phyloP scores from a whole-genome alignment of 257 asterid species.

The Nicotiana sylvestris region DNA sequence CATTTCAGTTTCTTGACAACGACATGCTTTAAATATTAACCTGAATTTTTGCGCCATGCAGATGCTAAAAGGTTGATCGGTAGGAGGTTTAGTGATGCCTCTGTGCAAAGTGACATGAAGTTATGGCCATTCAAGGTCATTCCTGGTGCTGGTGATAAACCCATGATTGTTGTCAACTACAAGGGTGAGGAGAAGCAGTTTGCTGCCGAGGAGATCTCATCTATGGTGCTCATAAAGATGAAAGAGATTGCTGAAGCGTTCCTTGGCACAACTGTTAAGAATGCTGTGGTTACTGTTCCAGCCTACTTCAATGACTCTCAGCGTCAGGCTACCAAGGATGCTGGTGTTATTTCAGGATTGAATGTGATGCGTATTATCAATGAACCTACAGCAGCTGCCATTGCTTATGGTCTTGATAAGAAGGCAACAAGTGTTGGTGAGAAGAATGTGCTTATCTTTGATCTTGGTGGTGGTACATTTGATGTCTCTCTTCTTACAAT shows the following conservation, averaged over 20 bases:
- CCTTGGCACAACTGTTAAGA: conserved; percentile 65
- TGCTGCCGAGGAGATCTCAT: conserved; percentile 86
- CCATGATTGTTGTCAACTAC: conserved; percentile 63
- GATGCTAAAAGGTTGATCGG: conserved; percentile 87
- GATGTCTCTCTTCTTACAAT: conserved; percentile 56
- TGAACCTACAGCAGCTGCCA: conserved; percentile 91
- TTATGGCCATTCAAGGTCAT: conserved; percentile 79
- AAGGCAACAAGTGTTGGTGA: conserved; percentile 78
- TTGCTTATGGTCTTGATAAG: conserved; percentile 85
- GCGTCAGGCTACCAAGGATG: conserved; percentile 90
- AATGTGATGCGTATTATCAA: conserved; percentile 79
- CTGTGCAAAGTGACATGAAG: conserved; percentile 66
- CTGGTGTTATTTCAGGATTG: conserved; percentile 77
- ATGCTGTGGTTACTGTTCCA: conserved; percentile 82
- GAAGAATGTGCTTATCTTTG: conserved; percentile 74
- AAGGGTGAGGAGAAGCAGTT: conserved; percentile 83
- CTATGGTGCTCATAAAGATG: conserved; percentile 80
- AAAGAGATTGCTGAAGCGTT: conserved; percentile 75
- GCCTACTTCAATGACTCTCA: conserved; percentile 84
- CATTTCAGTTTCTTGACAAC: not conserved
- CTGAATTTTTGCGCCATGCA: conserved; percentile 14
- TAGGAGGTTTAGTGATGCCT: conserved; percentile 58
- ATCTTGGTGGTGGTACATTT: conserved; percentile 85
- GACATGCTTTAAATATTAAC: not conserved
- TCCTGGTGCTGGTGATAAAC: conserved; percentile 81